Base-by-base conservation (phyloP, 495 filamentous ascomycete genomes). In the Astrocystis sublimbata region DNA sequence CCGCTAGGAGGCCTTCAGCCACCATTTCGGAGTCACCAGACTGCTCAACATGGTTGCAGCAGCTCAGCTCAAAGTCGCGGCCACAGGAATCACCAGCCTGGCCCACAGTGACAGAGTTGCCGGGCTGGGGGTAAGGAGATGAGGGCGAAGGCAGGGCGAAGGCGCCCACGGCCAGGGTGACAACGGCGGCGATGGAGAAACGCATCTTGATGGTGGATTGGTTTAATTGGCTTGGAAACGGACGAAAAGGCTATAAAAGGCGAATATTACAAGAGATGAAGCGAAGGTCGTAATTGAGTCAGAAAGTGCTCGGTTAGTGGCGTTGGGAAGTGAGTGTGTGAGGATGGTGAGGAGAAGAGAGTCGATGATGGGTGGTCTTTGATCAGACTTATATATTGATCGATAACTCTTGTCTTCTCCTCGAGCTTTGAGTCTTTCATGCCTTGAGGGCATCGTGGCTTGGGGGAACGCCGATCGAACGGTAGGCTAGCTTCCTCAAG, bases 71-170 rank as follows among this genome's bases (percentile, higher is more conserved):
- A 33, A 72, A 50, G 64, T 81, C 71, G 65, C 75, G 65, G 68
- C 81, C 81, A 58, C 81, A 83, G 68, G 78, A 79, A 67, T 74
- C 70, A 58, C 76, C 73, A 21, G 75, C 81, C 70, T 82, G 69
- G 68, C 77, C 65, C 68, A 81, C 71, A 52, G 81, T 82, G 54
- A 80, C 67, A 12, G 21, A n/a, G 42, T 55, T 30, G 31, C 35
- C 15, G 36, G 62, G 36, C 33, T 28, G n/a, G 4, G 33, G 33
- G 45, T 28, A 47, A 4, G 21, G 2, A 15, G 45, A 15, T 4
- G 4, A 0, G 21, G 28, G 7, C 28, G 24, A 13, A 13, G 47
- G 41, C 40, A 38, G n/a, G 19, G 50, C 70, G 40, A 70, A 9
- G 15, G 63, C 70, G 59, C 68, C 67, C 43, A 68, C 36, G 65